Evolutionary conservation across 1,284 basidiomycete genomes (phyloP).

Genomic region (Athelia psychrophila): DNA sequence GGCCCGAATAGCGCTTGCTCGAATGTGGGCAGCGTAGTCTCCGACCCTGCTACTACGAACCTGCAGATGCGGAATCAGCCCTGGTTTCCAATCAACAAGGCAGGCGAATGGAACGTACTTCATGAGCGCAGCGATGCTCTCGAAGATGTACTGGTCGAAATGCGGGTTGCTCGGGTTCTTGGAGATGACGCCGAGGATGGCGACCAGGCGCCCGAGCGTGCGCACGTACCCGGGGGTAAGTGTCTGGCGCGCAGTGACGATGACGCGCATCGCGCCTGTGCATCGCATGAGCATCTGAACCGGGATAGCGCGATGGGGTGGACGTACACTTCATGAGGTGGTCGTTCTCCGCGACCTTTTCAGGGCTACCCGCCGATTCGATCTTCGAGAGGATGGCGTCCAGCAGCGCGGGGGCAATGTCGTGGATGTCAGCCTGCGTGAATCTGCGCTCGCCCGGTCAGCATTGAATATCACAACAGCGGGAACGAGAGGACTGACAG

Average conservation of each 20-base stretch:
- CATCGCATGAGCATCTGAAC: not conserved
- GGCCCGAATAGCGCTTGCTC: constrained; percentile 85
- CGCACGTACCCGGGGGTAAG: constrained; percentile 68
- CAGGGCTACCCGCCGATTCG: constrained; percentile 79
- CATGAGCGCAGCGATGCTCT: constrained; percentile 90
- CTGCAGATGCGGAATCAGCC: constrained; percentile 33
- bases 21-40: constrained; percentile 69
- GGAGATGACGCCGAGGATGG: constrained; percentile 83
- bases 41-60: constrained; percentile 76
- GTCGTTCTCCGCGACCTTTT: constrained; percentile 97
- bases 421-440: constrained; percentile 81
- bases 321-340: constrained; percentile 93
- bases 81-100: not conserved
- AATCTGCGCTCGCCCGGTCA: constrained; percentile 51
- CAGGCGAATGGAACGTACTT: constrained; percentile 42
- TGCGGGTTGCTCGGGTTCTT: constrained; percentile 97
- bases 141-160: constrained; percentile 98
- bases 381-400: constrained; percentile 81
- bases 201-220: constrained; percentile 76
- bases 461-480: too few species aligned
- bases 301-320: not conserved
- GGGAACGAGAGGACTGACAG: constrained; percentile 45
- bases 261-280: constrained; percentile 88
- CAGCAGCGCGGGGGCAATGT: constrained; percentile 76
- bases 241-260: constrained; percentile 83